A percentile compares a stretch with the other conserved stretches of the same genome.
Conservation (phyloP, 2,329 filamentous ascomycete species). For the Xylaria sp. region DNA sequence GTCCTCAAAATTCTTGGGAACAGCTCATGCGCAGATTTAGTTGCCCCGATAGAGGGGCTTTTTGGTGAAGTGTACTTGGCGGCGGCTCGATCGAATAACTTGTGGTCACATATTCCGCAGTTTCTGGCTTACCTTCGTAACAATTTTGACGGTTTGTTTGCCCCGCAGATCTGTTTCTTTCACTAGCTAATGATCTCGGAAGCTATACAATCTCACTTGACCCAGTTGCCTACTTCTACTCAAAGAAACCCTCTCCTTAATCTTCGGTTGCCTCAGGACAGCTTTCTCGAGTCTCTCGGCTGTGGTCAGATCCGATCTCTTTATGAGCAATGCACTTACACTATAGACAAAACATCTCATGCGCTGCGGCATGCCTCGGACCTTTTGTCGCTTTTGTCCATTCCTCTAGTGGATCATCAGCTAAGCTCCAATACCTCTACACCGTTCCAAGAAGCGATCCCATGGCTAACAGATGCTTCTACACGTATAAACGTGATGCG, state of each 20-base stretch:
- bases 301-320: constrained; percentile 38
- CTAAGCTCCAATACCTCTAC: constrained; percentile 48
- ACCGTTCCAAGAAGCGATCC: constrained; percentile 55
- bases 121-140: constrained; percentile 63
- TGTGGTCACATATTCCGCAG: constrained; percentile 61
- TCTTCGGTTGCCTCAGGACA: constrained; percentile 55
- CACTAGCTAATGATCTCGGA: constrained; percentile 37
- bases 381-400: constrained; percentile 58
- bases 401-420: constrained; percentile 53
- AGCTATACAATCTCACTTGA: constrained; percentile 43
- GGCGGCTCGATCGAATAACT: constrained; percentile 55
- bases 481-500: constrained; percentile 57
- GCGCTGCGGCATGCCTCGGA: constrained; percentile 60
- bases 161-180: neutral
- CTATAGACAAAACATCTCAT: constrained; percentile 55
- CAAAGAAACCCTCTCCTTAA: constrained; percentile 46
- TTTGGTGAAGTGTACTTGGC: constrained; percentile 61
- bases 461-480: constrained; percentile 64
- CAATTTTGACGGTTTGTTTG: constrained; percentile 58
- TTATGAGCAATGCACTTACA: constrained; percentile 55
- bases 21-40: constrained; percentile 59
- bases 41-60: constrained; percentile 64
- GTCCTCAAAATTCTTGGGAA: constrained; percentile 68
- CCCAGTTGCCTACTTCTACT: constrained; percentile 46
- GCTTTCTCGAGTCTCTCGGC: constrained; percentile 49